A percentile compares a stretch with the other conserved stretches of the same genome.
Evolutionary conservation across 345 rosid species (phyloP).

Genomic region (Bruguiera gymnorhiza): DNA sequence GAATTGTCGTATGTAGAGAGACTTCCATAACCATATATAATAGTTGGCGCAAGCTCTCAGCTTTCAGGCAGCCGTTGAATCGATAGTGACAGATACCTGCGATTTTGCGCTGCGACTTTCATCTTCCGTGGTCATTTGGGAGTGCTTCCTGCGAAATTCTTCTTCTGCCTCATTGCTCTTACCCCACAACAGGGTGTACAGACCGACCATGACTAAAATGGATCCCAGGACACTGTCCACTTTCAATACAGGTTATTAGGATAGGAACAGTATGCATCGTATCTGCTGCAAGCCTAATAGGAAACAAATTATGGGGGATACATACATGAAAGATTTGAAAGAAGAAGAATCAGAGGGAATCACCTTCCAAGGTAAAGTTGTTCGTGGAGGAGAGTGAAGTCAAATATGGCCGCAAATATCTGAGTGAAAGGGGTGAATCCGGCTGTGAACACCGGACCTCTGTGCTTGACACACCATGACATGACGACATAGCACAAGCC

Average conservation of each 20-base stretch:
- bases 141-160: not conserved
- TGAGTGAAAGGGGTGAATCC: constrained; percentile 30
- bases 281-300: not conserved
- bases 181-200: not conserved
- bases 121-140: not conserved
- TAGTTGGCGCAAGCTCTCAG: not conserved
- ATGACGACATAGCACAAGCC: constrained; percentile 28
- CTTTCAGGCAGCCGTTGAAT: not conserved
- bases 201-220: not conserved
- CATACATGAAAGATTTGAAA: not conserved
- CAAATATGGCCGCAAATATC: constrained; percentile 30
- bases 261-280: no score
- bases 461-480: constrained; percentile 34
- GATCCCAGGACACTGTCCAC: constrained; percentile 1
- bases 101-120: not conserved
- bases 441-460: constrained; percentile 31
- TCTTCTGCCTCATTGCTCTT: not conserved
- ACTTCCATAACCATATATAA: no score
- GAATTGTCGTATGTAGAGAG: no score
- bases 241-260: not conserved
- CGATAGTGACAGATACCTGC: not conserved
- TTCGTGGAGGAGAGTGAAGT: constrained; percentile 24
- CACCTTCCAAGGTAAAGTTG: constrained; percentile 32
- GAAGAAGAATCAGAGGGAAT: not conserved
- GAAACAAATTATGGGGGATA: not conserved